Percentiles rank a stretch among this genome's conserved stretches.
Conservation (phyloP, 2,329 filamentous ascomycete genomes). For the Chaetomium olivaceum region DNA sequence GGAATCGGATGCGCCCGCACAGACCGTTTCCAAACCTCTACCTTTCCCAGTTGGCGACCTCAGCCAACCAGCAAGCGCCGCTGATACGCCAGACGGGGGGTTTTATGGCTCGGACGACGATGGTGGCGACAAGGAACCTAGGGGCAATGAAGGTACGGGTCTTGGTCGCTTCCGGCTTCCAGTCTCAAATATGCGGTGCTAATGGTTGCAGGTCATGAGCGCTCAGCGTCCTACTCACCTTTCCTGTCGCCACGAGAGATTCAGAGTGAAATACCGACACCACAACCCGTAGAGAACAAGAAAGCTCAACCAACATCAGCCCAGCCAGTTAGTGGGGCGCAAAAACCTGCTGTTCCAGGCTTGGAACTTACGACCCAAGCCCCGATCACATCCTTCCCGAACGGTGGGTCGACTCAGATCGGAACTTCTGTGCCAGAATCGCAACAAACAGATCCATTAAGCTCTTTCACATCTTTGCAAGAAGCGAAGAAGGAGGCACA, state of each 20-base stretch:
- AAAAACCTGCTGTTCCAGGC: slow-evolving; percentile 11
- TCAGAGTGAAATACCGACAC: slow-evolving; percentile 23
- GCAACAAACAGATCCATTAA: background rate
- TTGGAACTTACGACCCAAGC: slow-evolving; percentile 18
- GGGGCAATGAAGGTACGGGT: slow-evolving; percentile 18
- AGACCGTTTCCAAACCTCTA: slow-evolving; percentile 3
- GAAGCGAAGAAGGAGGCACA: slow-evolving; percentile 61
- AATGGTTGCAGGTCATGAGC: slow-evolving; percentile 24
- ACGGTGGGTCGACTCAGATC: background rate
- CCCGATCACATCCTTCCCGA: background rate
- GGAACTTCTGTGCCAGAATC: background rate
- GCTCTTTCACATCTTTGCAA: slow-evolving; percentile 37
- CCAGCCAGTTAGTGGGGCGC: background rate
- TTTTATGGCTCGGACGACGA: slow-evolving; percentile 37
- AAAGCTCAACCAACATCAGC: background rate
- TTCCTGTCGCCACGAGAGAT: slow-evolving; percentile 32
- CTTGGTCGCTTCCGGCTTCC: background rate
- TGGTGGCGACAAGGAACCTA: slow-evolving; percentile 22
- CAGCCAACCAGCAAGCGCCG: slow-evolving; percentile 28
- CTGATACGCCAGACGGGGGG: slow-evolving; percentile 33
- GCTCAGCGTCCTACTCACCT: slow-evolving; percentile 32
- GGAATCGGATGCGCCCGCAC: background rate
- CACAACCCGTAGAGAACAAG: slow-evolving; percentile 15
- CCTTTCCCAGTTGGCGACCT: slow-evolving; percentile 9
- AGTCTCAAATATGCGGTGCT: background rate